phyloP scores from a whole-genome alignment of 1,139 yeast genomes.

The Suhomyces anneliseae region DNA sequence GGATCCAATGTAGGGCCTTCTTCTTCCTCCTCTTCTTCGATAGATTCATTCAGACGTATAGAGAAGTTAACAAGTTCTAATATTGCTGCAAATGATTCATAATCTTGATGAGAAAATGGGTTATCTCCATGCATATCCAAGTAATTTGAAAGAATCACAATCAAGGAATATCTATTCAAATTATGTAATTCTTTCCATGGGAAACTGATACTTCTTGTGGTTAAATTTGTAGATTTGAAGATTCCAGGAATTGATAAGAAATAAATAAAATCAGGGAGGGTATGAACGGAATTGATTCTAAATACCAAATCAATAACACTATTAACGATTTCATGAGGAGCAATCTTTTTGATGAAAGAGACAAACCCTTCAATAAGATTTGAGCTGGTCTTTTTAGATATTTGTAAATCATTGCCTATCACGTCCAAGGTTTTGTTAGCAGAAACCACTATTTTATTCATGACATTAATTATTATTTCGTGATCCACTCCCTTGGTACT shows the following conservation, averaged over 20 bases:
- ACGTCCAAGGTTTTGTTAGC: slow-evolving; percentile 1
- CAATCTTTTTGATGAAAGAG: neutral
- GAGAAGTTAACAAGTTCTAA: slow-evolving; percentile 25
- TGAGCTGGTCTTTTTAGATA: neutral
- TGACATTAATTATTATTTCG: neutral
- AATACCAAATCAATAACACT: slow-evolving; percentile 17
- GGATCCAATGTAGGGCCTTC: neutral
- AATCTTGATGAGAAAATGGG: slow-evolving; percentile 20
- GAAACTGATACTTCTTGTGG: neutral
- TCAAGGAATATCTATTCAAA: neutral
- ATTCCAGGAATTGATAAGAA: slow-evolving; percentile 18
- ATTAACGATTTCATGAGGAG: neutral
- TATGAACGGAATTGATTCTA: slow-evolving; percentile 20
- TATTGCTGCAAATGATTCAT: slow-evolving; percentile 21
- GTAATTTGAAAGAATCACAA: slow-evolving; percentile 21
- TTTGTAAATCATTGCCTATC: neutral
- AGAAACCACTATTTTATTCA: neutral
- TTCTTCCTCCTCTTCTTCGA: slow-evolving; percentile 15
- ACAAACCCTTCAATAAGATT: slow-evolving; percentile 2
- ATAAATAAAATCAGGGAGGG: slow-evolving; percentile 17
- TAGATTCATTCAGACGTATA: slow-evolving; percentile 13
- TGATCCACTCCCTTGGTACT: neutral
- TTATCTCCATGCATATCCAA: slow-evolving; percentile 21
- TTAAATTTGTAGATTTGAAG: slow-evolving; percentile 1
- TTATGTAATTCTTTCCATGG: neutral